A percentile compares a stretch with the other conserved stretches of the same genome.
Conservation (phyloP, 257 asterid species). For the Salvia miltiorrhiza region DNA sequence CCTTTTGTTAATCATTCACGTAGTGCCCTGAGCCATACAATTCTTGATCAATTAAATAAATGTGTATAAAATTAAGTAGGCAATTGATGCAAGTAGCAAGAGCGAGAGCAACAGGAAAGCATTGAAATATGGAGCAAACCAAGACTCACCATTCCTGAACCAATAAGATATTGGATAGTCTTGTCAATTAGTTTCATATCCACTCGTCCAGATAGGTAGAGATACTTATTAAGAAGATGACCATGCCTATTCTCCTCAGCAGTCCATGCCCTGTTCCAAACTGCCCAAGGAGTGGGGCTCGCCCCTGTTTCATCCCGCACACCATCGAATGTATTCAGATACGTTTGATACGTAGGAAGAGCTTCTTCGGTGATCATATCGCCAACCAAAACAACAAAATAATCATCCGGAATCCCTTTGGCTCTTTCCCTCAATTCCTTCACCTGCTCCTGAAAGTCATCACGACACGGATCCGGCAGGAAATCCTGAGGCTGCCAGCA, state of each 20-base stretch:
- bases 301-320: constrained; percentile 73
- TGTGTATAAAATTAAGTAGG: no score
- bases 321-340: constrained; percentile 61
- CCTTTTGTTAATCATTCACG: no score
- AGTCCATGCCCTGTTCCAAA: constrained; percentile 77
- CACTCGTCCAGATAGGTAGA: constrained; percentile 59
- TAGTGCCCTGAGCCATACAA: not conserved
- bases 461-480: constrained; percentile 62
- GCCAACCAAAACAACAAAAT: constrained; percentile 58
- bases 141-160: constrained; percentile 71
- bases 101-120: no score
- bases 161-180: constrained; percentile 69
- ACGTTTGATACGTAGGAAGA: constrained; percentile 65
- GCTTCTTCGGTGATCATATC: constrained; percentile 81
- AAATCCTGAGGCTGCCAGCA: constrained; percentile 81
- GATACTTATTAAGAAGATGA: constrained; percentile 66
- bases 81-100: not conserved
- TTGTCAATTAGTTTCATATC: constrained; percentile 71
- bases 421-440: constrained; percentile 54
- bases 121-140: no score
- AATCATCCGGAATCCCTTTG: constrained; percentile 65
- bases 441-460: constrained; percentile 55
- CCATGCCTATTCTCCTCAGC: constrained; percentile 79
- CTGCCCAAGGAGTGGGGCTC: constrained; percentile 63
- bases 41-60: no score